A percentile compares a stretch with the other conserved stretches of the same genome.
phyloP scores from a whole-genome alignment of 768 basidiomycete genomes.

The Tricholoma sp. region DNA sequence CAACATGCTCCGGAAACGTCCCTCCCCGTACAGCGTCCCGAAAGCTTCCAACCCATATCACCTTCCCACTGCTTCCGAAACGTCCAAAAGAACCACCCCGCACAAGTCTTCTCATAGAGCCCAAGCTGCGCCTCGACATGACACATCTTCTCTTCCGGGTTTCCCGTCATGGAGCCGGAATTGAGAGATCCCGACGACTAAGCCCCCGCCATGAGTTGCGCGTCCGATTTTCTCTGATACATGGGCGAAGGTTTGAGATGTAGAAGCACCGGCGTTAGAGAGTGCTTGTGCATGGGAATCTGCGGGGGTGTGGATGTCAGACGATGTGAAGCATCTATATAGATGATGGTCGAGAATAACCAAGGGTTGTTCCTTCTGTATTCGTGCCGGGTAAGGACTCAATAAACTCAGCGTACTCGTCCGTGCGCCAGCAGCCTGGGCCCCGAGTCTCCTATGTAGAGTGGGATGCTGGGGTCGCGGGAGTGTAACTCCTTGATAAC shows the following conservation, averaged over 20 bases:
- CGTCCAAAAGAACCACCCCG: constrained; percentile 85
- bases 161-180: constrained; percentile 45
- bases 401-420: constrained; percentile 56
- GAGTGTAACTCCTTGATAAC: constrained; percentile 49
- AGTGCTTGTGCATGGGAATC: constrained; percentile 49
- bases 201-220: constrained; percentile 31
- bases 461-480: constrained; percentile 51
- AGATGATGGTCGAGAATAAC: constrained; percentile 77
- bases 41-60: constrained; percentile 74
- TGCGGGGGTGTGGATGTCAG: constrained; percentile 51
- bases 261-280: constrained; percentile 30
- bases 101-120: constrained; percentile 57
- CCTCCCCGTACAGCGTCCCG: constrained; percentile 58
- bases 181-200: constrained; percentile 77
- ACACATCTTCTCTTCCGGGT: constrained; percentile 30
- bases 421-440: constrained; percentile 72
- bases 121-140: constrained; percentile 63
- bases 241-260: constrained; percentile 32
- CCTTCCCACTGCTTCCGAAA: constrained; percentile 63
- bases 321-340: constrained; percentile 71
- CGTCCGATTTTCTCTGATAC: constrained; percentile 28
- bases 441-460: constrained; percentile 75
- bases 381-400: constrained; percentile 17
- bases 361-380: constrained; percentile 19
- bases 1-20: constrained; percentile 53